Evolutionary conservation across 2,329 filamentous ascomycete genomes (phyloP).

Genomic region (Penicillium sp.): DNA sequence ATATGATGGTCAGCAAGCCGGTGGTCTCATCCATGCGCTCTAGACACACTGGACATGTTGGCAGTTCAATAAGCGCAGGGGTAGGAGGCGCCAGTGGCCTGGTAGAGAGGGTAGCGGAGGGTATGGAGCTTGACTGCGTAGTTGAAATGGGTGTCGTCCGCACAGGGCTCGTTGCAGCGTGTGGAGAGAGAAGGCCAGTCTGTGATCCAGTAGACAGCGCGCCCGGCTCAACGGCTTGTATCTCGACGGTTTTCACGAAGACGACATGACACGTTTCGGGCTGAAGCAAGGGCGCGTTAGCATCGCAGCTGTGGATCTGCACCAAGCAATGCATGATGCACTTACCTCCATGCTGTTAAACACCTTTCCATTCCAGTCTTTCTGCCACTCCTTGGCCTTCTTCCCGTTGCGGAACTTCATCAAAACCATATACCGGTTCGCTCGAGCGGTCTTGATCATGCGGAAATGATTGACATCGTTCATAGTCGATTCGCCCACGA

Average conservation of each 20-base stretch:
- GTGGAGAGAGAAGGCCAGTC: too few relatives aligned
- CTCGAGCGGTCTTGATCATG: conserved; percentile 79
- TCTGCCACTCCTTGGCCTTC: conserved; percentile 69
- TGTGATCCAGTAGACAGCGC: conserved; percentile 57
- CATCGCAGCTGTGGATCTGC: too few relatives aligned
- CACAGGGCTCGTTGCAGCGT: too few relatives aligned
- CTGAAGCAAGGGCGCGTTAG: too few relatives aligned
- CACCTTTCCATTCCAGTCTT: conserved; percentile 81
- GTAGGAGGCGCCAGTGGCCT: conserved; percentile 62
- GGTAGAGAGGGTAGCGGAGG: conserved; percentile 20
- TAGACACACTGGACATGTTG: conserved; percentile 90
- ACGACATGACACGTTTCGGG: conserved; percentile 91
- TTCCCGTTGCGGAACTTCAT: conserved; percentile 79
- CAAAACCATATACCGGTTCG: conserved; percentile 88
- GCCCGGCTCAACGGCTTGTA: conserved; percentile 54
- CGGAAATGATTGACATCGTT: conserved; percentile 84
- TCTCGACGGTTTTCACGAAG: conserved; percentile 84
- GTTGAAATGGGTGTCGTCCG: too few relatives aligned
- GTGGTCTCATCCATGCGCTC: conserved; percentile 98
- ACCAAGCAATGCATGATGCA: too few relatives aligned
- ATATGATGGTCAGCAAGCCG: conserved; percentile 86
- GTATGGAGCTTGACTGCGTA: too few relatives aligned
- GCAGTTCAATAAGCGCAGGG: conserved; percentile 77
- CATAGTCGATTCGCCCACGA: conserved; percentile 78
- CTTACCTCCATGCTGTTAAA: conserved; percentile 93